Conservation (phyloP, 202 grass and related monocot genomes). For the Digitaria exilis region DNA sequence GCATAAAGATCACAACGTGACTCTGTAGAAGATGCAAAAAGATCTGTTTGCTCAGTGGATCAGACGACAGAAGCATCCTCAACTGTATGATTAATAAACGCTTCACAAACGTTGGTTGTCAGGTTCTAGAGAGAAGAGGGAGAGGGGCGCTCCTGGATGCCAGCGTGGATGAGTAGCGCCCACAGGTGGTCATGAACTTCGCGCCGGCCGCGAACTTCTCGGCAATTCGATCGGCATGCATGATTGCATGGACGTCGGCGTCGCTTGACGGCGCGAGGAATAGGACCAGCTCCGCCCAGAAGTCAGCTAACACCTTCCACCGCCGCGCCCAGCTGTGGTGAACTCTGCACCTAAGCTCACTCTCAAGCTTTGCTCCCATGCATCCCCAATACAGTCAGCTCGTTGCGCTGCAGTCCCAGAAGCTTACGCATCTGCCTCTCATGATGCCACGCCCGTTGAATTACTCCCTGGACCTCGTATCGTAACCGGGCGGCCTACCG, state of each 20-base stretch:
- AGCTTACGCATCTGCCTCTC: constrained; percentile 11
- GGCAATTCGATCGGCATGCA: too few species aligned
- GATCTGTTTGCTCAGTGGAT: not conserved
- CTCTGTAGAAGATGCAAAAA: not conserved
- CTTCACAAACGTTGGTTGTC: not conserved
- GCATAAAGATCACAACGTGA: not conserved
- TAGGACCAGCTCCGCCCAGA: constrained; percentile 29
- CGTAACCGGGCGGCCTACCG: not conserved
- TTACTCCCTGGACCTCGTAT: not conserved
- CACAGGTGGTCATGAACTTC: constrained; percentile 47
- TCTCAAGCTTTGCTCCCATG: constrained; percentile 4
- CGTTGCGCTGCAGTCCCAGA: not conserved
- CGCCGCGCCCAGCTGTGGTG: not conserved
- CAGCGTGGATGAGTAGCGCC: constrained; percentile 27
- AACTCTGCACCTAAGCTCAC: not conserved
- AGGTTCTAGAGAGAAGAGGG: not conserved
- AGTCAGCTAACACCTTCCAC: constrained; percentile 28
- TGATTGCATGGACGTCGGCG: constrained; percentile 3
- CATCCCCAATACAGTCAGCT: not conserved
- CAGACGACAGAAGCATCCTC: not conserved
- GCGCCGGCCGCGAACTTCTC: constrained; percentile 7
- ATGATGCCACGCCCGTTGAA: not conserved
- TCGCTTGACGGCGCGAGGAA: constrained; percentile 24
- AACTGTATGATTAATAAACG: not conserved
- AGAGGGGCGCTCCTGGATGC: constrained; percentile 18